Base-by-base conservation (phyloP, 2,329 filamentous ascomycete species). In the Pseudocercospora macadamiae region DNA sequence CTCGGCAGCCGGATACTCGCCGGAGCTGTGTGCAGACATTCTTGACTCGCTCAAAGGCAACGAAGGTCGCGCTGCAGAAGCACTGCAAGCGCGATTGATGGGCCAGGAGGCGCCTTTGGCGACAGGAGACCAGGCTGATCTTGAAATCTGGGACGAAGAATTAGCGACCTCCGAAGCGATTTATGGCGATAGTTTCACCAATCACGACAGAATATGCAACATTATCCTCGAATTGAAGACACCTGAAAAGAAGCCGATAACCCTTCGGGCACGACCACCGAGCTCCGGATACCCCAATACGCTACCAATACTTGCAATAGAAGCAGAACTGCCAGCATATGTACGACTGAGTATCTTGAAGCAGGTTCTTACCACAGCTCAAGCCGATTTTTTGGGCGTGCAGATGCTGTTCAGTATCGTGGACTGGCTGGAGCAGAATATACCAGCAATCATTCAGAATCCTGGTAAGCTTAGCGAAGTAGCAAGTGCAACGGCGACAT, bases 331-430 rank as follows among this genome's bases (percentile, higher is more conserved):
- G 10, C 95, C 95, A 18, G 91, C 95, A 3, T 96, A 99, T 70
- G 96, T 97, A 70, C 90, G 93, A 61, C 81, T 99, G 9, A 96
- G 92, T 69, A 87, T 96, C 34, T 85, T 95, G 68, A 88, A 90
- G 66, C 87, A 89, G 74, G 86, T 88, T 1, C 78, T 97, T 4
- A 80, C 84, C 3, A 86, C 93, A 70, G 87, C 92, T 2, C 79
- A 85, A 51, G 82, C 87, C 51, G 86, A 86, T 25, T 82, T 96
- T 26, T 77, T 88, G 12, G 93, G 91, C 21, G 91, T 96, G 70
- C 90, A 91, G 36, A 96, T 96, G 89, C 84, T 97, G 10, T 97
- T 93, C 75, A 90, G 90, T 64, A 82, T 96, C 10, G 83, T 93
- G 53, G 93, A 96, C 75, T 97, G 93, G 93, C 77, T 97, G 3